phyloP scores from a whole-genome alignment of 176 grass and related monocot genomes.

The Themeda triandra region DNA sequence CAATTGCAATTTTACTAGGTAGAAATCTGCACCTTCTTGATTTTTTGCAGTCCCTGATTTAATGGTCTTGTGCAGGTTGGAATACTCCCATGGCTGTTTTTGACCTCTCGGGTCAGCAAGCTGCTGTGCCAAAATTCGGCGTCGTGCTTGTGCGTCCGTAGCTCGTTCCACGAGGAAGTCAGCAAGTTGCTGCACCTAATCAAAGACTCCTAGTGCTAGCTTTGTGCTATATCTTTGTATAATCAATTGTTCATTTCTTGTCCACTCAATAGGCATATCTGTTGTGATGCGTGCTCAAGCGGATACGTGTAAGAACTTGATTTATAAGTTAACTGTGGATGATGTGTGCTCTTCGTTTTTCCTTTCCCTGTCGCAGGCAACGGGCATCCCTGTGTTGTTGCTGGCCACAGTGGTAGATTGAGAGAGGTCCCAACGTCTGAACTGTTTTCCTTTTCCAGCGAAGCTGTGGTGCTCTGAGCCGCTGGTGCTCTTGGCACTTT shows the following conservation, averaged over 20 bases:
- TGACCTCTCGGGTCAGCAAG: slow-evolving; percentile 62
- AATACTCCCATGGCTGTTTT: slow-evolving; percentile 69
- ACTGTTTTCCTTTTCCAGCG: background rate
- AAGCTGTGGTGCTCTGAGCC: background rate
- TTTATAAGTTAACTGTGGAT: background rate
- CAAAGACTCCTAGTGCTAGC: background rate
- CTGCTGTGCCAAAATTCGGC: slow-evolving; percentile 42
- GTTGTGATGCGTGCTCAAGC: background rate
- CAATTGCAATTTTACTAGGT: background rate
- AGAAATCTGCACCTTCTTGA: background rate
- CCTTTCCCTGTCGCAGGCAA: background rate
- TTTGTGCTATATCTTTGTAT: background rate
- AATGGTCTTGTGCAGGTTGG: slow-evolving; percentile 49
- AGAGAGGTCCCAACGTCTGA: background rate
- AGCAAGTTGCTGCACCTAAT: background rate
- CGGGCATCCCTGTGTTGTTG: background rate
- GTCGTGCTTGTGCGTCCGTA: background rate
- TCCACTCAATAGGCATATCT: background rate
- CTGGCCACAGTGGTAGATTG: background rate
- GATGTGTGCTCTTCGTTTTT: background rate
- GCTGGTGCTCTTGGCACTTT: background rate
- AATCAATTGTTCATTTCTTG: background rate
- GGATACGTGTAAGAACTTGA: background rate
- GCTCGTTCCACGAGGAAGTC: background rate
- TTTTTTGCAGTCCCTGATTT: background rate